Evolutionary conservation across 768 basidiomycete species (phyloP), one percentile per base, ranked within the genome.

Genomic region (Trametes punicea): DNA sequence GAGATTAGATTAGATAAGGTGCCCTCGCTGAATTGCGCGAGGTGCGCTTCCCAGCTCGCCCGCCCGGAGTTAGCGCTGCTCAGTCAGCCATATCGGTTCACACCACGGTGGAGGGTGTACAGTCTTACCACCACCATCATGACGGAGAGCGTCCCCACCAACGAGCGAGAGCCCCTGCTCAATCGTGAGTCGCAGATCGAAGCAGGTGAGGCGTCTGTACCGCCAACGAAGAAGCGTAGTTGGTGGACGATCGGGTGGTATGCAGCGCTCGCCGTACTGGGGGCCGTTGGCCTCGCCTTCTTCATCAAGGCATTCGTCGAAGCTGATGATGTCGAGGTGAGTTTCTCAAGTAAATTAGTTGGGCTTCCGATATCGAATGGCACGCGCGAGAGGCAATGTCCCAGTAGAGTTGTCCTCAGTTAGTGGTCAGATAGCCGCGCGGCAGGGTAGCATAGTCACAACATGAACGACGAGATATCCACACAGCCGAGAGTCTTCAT

Each of bases 221-320:
- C 60, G n/a, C 56, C 55, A 4, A 47, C 62, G 46, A 62, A 64
- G 65, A 65, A 66, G 57, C 50, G 62, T 2, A 64, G 54, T 36
- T 61, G 64, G 64, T 70, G 67, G 69, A 59, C 58, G 10, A 62
- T 69, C 26, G 44, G 62, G 6, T 71, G 72, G 70, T 70, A 71
- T 48, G 50, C 69, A 27, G 48, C 74, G 4, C 59, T 81, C 26
- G 59, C 68, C 6, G 36, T 80, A 2, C 54, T 72, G 2, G 74
- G 73, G 10, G 64, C 73, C 0, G 64, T 79, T 25, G 63, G 74
- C 2, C 55, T 85, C 8, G 78, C 65, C 4, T 46, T 85, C 33
- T 79, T 90, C 50, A 75, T 90, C 66, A 87, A 89, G 61, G 85
- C 81, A 3, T 84, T 87, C 63, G 80, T 88, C 9, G 84, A 87